Percentiles rank a stretch among this genome's conserved stretches.
phyloP scores from a whole-genome alignment of 2,329 filamentous ascomycete species.

The Byssothecium circinans region DNA sequence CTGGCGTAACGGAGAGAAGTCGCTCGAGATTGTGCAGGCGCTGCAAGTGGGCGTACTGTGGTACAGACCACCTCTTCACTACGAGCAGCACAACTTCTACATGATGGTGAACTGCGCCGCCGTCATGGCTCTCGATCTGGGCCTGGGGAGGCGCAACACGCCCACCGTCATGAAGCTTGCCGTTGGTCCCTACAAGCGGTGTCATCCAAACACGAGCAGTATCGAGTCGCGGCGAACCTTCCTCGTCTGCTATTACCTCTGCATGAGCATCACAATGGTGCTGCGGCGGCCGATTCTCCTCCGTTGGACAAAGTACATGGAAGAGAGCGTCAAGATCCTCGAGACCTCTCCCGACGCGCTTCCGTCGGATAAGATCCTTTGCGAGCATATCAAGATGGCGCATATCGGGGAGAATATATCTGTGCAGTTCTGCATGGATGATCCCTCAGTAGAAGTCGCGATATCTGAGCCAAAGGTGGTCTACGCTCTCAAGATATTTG shows the following conservation, averaged over 20 bases:
- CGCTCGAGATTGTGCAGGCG: slow-evolving; percentile 78
- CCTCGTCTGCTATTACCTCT: slow-evolving; percentile 63
- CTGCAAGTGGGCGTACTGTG: slow-evolving; percentile 76
- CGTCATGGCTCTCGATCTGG: slow-evolving; percentile 81
- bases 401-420: slow-evolving; percentile 61
- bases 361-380: slow-evolving; percentile 58
- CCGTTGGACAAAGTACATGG: slow-evolving; percentile 65
- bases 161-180: slow-evolving; percentile 44
- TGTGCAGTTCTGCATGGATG: slow-evolving; percentile 59
- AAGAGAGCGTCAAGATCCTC: slow-evolving; percentile 62
- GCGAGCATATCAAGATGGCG: slow-evolving; percentile 61
- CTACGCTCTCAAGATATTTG: slow-evolving; percentile 57
- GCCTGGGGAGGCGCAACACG: slow-evolving; percentile 64
- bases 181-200: slow-evolving; percentile 35
- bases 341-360: slow-evolving; percentile 58
- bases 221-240: slow-evolving; percentile 62
- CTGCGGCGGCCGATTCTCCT: slow-evolving; percentile 61
- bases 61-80: slow-evolving; percentile 82
- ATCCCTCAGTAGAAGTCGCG: slow-evolving; percentile 53
- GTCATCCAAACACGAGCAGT: slow-evolving; percentile 52
- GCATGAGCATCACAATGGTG: slow-evolving; percentile 60
- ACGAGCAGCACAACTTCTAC: slow-evolving; percentile 88
- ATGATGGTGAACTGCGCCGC: slow-evolving; percentile 80
- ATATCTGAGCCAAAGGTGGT: slow-evolving; percentile 60
- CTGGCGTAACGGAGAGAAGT: slow-evolving; percentile 76